Conservation (phyloP, 2,329 filamentous ascomycete genomes). For the Trichophyton equinum region DNA sequence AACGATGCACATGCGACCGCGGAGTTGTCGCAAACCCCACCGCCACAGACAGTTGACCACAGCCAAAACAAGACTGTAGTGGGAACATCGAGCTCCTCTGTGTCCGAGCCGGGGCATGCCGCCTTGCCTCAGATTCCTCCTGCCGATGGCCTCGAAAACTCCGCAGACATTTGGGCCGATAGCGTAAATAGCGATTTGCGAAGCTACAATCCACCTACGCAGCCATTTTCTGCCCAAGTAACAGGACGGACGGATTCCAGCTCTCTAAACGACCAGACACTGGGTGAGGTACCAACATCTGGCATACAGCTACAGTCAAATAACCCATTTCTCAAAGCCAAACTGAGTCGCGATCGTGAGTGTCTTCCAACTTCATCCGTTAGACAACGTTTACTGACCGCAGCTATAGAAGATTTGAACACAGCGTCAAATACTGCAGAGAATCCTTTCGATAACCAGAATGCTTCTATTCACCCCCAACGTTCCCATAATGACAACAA, state of each 20-base stretch:
- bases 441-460: not conserved
- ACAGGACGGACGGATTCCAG: not conserved
- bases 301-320: conserved; percentile 24
- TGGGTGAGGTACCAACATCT: not conserved
- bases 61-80: not conserved
- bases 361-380: not conserved
- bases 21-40: not conserved
- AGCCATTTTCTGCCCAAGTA: not conserved
- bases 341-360: conserved; percentile 9
- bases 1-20: not conserved
- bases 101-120: no score
- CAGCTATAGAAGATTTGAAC: not conserved
- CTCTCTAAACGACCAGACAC: not conserved
- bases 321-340: conserved; percentile 28
- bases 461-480: not conserved
- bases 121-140: not conserved
- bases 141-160: not conserved
- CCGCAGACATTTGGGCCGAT: not conserved
- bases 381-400: not conserved
- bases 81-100: not conserved
- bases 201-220: not conserved
- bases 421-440: not conserved
- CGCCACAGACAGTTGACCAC: not conserved
- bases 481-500: not conserved
- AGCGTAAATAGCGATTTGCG: not conserved